These are phyloP conservation scores for Rhodotorula toruloides DNA, from an alignment of 768 basidiomycete species.

Conservation along the genomic window DNA sequence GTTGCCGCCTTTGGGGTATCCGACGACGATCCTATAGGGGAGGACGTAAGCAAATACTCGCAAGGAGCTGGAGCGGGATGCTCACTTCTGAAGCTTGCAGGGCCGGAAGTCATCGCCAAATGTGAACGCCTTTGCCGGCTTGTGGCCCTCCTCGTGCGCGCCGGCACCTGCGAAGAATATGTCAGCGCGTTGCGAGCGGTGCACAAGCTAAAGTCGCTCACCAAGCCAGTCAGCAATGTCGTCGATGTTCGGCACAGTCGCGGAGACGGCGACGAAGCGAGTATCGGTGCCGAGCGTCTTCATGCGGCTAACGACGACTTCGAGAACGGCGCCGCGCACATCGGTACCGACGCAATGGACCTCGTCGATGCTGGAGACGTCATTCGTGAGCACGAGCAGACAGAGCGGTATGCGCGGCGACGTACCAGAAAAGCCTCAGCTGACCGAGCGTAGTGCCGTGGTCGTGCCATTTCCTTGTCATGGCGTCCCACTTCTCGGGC, in stretches of 20 bases:
- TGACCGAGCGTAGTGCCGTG: conserved; percentile 64
- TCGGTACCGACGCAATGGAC: conserved; percentile 84
- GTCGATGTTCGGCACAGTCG: conserved; percentile 85
- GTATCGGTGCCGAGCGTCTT: conserved; percentile 64
- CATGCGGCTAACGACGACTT: conserved; percentile 93
- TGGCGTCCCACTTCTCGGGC: conserved; percentile 95
- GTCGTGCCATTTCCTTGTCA: conserved; percentile 77
- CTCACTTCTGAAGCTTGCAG: conserved; percentile 51
- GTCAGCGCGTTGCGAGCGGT: not conserved
- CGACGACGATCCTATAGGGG: conserved; percentile 54
- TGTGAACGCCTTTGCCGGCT: conserved; percentile 67
- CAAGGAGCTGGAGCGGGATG: not conserved
- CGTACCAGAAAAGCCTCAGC: conserved; percentile 59
- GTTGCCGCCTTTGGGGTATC: conserved; percentile 61
- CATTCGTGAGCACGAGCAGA: too few relatives aligned
- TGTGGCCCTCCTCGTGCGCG: conserved; percentile 39
- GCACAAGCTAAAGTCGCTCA: too few relatives aligned
- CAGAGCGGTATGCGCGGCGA: not conserved
- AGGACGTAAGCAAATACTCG: not conserved
- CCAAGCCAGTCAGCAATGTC: conserved; percentile 84
- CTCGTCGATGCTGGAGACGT: conserved; percentile 52
- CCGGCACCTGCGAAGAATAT: not conserved
- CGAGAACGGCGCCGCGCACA: conserved; percentile 79
- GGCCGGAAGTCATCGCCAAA: conserved; percentile 91
- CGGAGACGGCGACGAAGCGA: conserved; percentile 83